Percentiles rank a stretch among this genome's conserved stretches.
Conservation (phyloP, 2,329 filamentous ascomycete species). For the Penicillium janthinellum region DNA sequence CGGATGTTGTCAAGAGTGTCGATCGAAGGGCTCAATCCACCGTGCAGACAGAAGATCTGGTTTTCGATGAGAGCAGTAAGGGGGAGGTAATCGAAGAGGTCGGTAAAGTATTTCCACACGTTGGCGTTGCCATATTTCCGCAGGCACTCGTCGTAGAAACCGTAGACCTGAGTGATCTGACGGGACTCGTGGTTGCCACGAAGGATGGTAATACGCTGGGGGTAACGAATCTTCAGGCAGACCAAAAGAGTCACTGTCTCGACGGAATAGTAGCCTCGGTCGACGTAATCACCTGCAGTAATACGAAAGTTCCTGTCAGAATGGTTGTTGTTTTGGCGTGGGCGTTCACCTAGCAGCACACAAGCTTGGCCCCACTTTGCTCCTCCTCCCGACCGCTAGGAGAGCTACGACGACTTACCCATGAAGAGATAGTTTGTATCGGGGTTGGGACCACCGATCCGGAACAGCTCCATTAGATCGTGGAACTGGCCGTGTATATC, state of each 20-base stretch:
- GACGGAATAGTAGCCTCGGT: slow-evolving; percentile 97
- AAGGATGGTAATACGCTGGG: slow-evolving; percentile 95
- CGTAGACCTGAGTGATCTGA: slow-evolving; percentile 98
- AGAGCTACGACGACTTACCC: slow-evolving; percentile 60
- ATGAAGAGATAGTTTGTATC: slow-evolving; percentile 99
- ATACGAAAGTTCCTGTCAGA: background rate
- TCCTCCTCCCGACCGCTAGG: slow-evolving; percentile 12
- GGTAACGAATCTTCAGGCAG: slow-evolving; percentile 96
- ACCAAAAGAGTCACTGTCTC: slow-evolving; percentile 97
- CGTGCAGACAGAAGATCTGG: slow-evolving; percentile 98
- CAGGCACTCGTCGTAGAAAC: slow-evolving; percentile 98
- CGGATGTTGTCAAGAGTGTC: slow-evolving; percentile 95
- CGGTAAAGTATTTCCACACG: slow-evolving; percentile 99
- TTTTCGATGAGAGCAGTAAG: slow-evolving; percentile 97
- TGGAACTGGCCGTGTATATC: slow-evolving; percentile 99
- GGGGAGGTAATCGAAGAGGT: slow-evolving; percentile 97
- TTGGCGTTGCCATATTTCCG: slow-evolving; percentile 99
- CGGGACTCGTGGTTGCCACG: slow-evolving; percentile 98
- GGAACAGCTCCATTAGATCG: slow-evolving; percentile 99
- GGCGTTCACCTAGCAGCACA: background rate
- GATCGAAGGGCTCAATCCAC: slow-evolving; percentile 92
- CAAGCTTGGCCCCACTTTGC: slow-evolving; percentile 10
- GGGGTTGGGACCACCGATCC: slow-evolving; percentile 95
- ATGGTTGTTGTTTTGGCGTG: background rate
- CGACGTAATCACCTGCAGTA: slow-evolving; percentile 85